A percentile compares a stretch with the other conserved stretches of the same genome.
Evolutionary conservation across 306 rosid species (phyloP).

Genomic region (Gynostemma pentaphyllum): DNA sequence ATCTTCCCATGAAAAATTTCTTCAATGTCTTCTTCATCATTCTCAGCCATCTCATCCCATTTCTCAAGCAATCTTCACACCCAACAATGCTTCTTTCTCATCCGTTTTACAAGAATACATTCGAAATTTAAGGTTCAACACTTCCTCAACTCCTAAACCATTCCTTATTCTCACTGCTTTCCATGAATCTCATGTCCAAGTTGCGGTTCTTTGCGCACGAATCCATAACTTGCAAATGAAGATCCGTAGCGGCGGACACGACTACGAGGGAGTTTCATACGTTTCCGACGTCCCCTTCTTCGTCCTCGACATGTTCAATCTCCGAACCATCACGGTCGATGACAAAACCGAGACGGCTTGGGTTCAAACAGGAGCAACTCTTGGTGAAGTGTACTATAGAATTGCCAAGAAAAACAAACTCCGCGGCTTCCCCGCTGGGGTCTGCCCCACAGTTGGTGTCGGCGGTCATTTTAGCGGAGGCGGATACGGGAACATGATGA

Average conservation of each 20-base stretch:
- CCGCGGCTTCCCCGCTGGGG: conserved; percentile 43
- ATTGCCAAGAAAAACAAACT: conserved; percentile 27
- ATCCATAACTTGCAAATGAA: conserved; percentile 30
- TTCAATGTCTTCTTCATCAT: not conserved
- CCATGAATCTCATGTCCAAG: conserved; percentile 34
- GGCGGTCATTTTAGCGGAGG: conserved; percentile 52
- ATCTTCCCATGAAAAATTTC: not conserved
- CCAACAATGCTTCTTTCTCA: conserved; percentile 23
- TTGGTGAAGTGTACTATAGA: conserved; percentile 41
- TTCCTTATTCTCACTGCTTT: conserved; percentile 33
- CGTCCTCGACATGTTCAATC: conserved; percentile 45
- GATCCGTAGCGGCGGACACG: conserved; percentile 50
- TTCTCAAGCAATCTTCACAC: conserved; percentile 24
- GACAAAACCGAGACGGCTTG: conserved; percentile 19
- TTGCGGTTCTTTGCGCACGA: conserved; percentile 30
- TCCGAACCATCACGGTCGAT: conserved; percentile 29
- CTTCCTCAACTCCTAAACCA: conserved; percentile 35
- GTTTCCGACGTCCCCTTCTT: conserved; percentile 30
- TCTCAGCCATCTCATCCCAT: conserved; percentile 12
- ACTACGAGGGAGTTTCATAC: conserved; percentile 47
- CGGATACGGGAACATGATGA: conserved; percentile 45
- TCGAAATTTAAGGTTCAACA: conserved; percentile 53
- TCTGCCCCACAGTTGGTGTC: conserved; percentile 40
- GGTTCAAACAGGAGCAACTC: conserved; percentile 39
- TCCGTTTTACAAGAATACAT: conserved; percentile 37